phyloP scores from a whole-genome alignment of 371 early-diverging fungal species.

The Entomophthora muscae region DNA sequence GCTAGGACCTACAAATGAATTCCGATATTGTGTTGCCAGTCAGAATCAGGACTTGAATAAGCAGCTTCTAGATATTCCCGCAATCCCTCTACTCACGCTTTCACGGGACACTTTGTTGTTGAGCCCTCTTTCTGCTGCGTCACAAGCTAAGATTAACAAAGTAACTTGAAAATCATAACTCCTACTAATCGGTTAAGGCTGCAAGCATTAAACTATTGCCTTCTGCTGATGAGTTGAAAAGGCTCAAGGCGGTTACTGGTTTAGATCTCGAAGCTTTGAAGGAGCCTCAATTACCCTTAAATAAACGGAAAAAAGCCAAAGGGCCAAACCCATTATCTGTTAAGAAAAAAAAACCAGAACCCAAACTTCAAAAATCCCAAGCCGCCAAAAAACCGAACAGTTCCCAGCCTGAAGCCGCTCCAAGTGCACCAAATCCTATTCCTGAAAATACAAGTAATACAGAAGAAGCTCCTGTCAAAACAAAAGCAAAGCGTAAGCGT shows the following conservation, averaged over 20 bases:
- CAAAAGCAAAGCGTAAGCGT: neutral
- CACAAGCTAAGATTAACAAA: neutral
- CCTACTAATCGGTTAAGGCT: neutral
- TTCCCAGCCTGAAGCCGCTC: no score
- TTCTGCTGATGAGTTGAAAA: neutral
- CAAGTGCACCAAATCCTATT: neutral
- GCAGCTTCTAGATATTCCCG: neutral
- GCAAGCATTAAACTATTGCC: neutral
- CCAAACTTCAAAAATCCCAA: no score
- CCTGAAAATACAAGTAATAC: neutral
- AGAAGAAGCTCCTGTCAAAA: neutral
- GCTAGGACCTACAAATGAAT: neutral
- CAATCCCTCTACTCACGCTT: neutral
- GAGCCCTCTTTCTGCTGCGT: neutral
- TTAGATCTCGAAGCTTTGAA: neutral
- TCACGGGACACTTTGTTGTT: neutral
- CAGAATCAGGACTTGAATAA: neutral
- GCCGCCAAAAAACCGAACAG: no score
- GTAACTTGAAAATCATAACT: neutral
- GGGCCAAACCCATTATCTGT: constrained; percentile 4
- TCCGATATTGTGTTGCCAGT: neutral
- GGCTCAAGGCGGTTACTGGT: neutral
- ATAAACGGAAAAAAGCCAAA: neutral
- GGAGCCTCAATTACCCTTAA: neutral
- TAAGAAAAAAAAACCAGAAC: neutral